Evolutionary conservation across 495 filamentous ascomycete genomes (phyloP), one percentile per base, ranked within the genome.

Genomic region (Echria macrotheca): DNA sequence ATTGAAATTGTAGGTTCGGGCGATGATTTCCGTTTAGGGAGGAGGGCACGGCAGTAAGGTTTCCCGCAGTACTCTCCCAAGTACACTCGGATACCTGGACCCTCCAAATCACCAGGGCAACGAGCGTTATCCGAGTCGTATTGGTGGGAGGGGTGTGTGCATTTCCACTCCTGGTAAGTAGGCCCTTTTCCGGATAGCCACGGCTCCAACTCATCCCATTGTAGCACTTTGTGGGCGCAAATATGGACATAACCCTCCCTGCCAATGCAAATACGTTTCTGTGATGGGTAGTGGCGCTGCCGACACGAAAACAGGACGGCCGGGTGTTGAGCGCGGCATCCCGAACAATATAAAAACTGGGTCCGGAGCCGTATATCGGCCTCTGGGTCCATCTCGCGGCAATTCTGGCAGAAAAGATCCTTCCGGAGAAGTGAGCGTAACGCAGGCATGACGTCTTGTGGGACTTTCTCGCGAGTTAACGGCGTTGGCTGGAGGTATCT

Each of bases 351-450:
- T 17, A 43, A 11, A 43, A 43, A 19, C 23, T 43, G 4, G 39
- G 39, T 43, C 19, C 39, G 39, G 22, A 43, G 21, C 17, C 39
- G 18, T 12, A 23, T 12, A 9, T 43, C 15, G 12, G 39, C 39
- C 21, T 43, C 39, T 11, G 39, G 39, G 6, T 22, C 39, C 9
- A 15, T 24, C 9, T 43, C 19, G 39, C 39, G 39, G 23, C 39
- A 43, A 11, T 2, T 43, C 39, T 43, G 7, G 39, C 39, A 43
- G 39, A 3, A 43, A 19, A 43, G 39, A 15, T 43, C 39, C 23
- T 26, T 43, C 39, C 25, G 39, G 17, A 43, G 39, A 12, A 43
- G 39, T 22, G 4, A 19, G 39, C 39, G 39, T n/a, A 43, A 43
- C 10, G 12, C 1, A 19, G 39, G 39, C 39, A 15, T 43, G 19